Evolutionary conservation across 2,329 filamentous ascomycete genomes (phyloP), one percentile per base, ranked within the genome.

Genomic region (Nothopassalora personata): DNA sequence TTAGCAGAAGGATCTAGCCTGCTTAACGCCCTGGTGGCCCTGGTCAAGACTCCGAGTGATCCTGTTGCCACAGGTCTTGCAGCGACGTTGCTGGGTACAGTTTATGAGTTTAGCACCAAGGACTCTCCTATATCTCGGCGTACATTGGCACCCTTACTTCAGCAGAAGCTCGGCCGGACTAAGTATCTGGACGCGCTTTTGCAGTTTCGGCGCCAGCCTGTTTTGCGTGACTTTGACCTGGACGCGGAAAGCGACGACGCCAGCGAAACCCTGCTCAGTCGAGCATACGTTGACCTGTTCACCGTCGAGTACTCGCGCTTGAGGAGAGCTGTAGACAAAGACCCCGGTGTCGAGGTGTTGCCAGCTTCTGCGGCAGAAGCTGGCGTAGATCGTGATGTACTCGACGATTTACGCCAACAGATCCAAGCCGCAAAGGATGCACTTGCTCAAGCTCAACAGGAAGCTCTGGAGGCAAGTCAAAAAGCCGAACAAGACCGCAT

Each of bases 101-200:
- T 94, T 4, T 99, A 97, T 72, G 94, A 99, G 70, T 99, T 97
- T 70, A 97, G 93, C 9, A 97, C 93, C 0, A 96, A 96, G 71
- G 94, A 99, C 74, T 97, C 93, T 0, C 91, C 94, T 0, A 87
- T 99, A 54, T 84, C 93, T 5, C 83, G 94, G 61, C 81, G 86
- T 27, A 92, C 88, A 9, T 77, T 99, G 48, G 89, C 96, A 68
- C 85, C 88, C 27, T 83, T 97, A 30, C 79, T 99, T 36, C 80
- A 84, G 30, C 85, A 87, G 48, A 85, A 87, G 59, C 82, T 97
- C 67, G 90, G 91, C 43, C 86, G 92, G 65, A 91, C 96, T 67
- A 87, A 87, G 68, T 99, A 96, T 70, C 84, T 95, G 57, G 89
- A 95, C 72, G 87, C 87, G 62, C 81, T 99, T 43, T 85, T 83